Percentiles rank a stretch among this genome's conserved stretches.
Evolutionary conservation across 305 asterid genomes (phyloP).

Genomic region (Stenogyne calaminthoides): DNA sequence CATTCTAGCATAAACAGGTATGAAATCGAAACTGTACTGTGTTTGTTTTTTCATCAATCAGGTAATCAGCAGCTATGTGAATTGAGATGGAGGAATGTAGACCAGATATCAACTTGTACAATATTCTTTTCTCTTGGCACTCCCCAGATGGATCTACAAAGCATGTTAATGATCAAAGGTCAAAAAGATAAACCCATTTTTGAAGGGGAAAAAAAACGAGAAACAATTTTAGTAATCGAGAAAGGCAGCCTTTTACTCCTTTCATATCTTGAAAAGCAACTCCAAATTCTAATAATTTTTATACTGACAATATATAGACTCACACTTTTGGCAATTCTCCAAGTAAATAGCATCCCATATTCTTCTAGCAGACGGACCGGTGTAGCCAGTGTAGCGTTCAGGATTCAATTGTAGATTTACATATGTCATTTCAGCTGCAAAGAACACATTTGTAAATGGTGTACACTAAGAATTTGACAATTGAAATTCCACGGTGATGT

Average conservation of each 20-base stretch:
- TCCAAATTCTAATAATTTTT: slow-evolving; percentile 4
- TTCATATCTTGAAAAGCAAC: neutral
- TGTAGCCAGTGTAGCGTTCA: slow-evolving; percentile 68
- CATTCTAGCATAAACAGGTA: slow-evolving; percentile 13
- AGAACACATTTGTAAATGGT: slow-evolving; percentile 21
- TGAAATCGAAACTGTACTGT: slow-evolving; percentile 38
- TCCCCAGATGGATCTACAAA: slow-evolving; percentile 59
- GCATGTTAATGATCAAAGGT: slow-evolving; percentile 22
- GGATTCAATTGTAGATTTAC: slow-evolving; percentile 70
- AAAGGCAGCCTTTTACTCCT: neutral
- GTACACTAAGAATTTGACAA: slow-evolving; percentile 1
- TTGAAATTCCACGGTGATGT: neutral
- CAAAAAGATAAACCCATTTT: neutral
- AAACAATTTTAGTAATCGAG: neutral
- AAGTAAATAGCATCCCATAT: slow-evolving; percentile 70
- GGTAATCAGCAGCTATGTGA: slow-evolving; percentile 72
- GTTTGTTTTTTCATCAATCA: slow-evolving; percentile 64
- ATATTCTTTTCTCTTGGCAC: slow-evolving; percentile 69
- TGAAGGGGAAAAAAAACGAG: neutral
- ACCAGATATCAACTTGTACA: slow-evolving; percentile 79
- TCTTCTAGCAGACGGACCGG: slow-evolving; percentile 70
- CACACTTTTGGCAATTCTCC: slow-evolving; percentile 61
- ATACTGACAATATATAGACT: slow-evolving; percentile 20
- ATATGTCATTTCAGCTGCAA: slow-evolving; percentile 72
- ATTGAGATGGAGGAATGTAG: slow-evolving; percentile 80